Evolutionary conservation across 1,139 yeast species (phyloP), one percentile per base, ranked within the genome.

Genomic region (Pichia sp.): DNA sequence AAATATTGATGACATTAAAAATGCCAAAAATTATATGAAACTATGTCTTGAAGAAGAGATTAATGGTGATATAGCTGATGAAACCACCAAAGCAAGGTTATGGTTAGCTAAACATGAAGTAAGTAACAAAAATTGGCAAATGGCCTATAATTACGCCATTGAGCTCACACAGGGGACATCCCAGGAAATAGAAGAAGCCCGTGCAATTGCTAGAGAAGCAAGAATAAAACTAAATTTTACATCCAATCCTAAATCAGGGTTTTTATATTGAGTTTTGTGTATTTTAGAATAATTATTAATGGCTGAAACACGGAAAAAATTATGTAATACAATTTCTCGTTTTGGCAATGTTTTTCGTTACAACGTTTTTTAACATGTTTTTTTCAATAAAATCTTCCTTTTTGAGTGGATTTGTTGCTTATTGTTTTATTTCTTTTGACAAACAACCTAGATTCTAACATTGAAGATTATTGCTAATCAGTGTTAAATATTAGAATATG

Each of bases 161-260:
- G 86, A 80, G 45, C 70, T 88, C 50, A 78, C 80, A 20, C 80
- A 80, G 46, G 93, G 93, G 23, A 75, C 84, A 29, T 82, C 91
- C 9, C 86, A 80, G 47, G 96, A 86, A 54, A 76, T 87, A 27
- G 96, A 87, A 56, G 96, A 88, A 56, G 96, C 96, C 0, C 66
- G 95, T 38, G 73, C 83, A 0, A 81, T 89, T 36, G 86, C 91
- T 0, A 69, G 93, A 50, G 94, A 84, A 50, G 81, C 85, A 13
- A 59, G 72, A 33, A 56, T 56, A 38, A 52, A 52, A 24, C 32
- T 59, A 23, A 57, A 53, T 26, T 25, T 25, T 6, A 16, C 23
- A 5, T 34, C 47, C 3, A 27, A 16, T 14, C 14, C 40, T 9
- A 33, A 16, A 21, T 7, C 33, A 8, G 35, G 31, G 7, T 22